These are phyloP conservation scores for Neonectria ditissima DNA, from an alignment of 2,329 filamentous ascomycete genomes.

Conservation along the genomic window DNA sequence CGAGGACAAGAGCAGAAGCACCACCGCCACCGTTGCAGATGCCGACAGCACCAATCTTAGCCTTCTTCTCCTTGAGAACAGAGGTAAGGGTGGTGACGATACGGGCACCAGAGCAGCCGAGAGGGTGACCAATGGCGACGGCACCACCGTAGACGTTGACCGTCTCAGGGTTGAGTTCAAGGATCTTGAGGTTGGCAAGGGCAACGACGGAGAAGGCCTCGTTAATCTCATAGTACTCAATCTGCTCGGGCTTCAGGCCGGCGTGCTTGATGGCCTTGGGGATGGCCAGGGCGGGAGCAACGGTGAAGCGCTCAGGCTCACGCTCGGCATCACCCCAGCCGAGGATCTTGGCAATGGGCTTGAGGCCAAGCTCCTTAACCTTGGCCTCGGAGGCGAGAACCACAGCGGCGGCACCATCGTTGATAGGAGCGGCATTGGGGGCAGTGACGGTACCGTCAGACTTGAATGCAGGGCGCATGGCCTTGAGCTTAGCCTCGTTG, in stretches of 20 bases:
- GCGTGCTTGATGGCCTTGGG: conserved; percentile 98
- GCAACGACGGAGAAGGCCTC: conserved; percentile 98
- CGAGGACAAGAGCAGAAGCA: conserved; percentile 92
- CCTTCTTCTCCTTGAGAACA: conserved; percentile 90
- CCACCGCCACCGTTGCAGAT: conserved; percentile 99
- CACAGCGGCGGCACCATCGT: conserved; percentile 92
- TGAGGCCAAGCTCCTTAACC: conserved; percentile 90
- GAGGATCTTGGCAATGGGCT: conserved; percentile 94
- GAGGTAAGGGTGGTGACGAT: conserved; percentile 92
- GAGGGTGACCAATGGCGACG: conserved; percentile 94
- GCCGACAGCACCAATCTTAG: conserved; percentile 91
- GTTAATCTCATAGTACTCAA: conserved; percentile 99
- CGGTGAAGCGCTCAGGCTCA: conserved; percentile 94
- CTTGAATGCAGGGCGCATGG: conserved; percentile 86
- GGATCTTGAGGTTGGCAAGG: conserved; percentile 94
- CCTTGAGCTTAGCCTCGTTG: conserved; percentile 83
- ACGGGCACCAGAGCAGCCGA: conserved; percentile 92
- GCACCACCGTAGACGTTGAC: conserved; percentile 97
- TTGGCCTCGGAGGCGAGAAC: conserved; percentile 95
- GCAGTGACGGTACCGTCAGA: conserved; percentile 92
- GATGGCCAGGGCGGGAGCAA: conserved; percentile 90
- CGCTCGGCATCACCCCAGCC: conserved; percentile 97
- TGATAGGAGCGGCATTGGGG: conserved; percentile 95
- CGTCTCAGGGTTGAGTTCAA: conserved; percentile 82
- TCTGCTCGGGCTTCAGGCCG: conserved; percentile 77